Percentiles rank a stretch among this genome's conserved stretches.
Conservation (phyloP, 2,329 filamentous ascomycete species). For the Botrytis galanthina region DNA sequence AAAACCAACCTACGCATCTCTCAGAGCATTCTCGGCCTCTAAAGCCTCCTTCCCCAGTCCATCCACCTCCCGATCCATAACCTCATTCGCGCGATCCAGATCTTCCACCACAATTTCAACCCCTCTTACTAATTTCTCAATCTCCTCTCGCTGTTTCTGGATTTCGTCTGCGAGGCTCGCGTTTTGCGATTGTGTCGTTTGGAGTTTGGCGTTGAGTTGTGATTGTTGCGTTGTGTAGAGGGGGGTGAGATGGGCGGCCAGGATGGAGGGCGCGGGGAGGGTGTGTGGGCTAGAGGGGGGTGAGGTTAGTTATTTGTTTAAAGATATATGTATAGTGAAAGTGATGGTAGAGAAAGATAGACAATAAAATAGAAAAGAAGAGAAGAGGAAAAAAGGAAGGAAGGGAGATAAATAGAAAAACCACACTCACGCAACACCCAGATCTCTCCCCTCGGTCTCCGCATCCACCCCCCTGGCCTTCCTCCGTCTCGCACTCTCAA, state of each 20-base stretch:
- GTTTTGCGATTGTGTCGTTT: constrained; percentile 57
- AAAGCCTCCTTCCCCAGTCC: constrained; percentile 30
- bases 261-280: constrained; percentile 51
- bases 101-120: constrained; percentile 55
- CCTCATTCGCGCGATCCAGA: constrained; percentile 48
- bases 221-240: constrained; percentile 53
- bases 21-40: constrained; percentile 25
- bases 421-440: constrained; percentile 13
- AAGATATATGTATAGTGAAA: too few species aligned
- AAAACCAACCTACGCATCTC: constrained; percentile 12
- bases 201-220: constrained; percentile 56
- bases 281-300: constrained; percentile 49
- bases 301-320: not conserved
- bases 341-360: too few species aligned
- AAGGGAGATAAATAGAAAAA: not conserved
- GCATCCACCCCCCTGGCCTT: constrained; percentile 22
- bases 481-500: constrained; percentile 47
- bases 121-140: constrained; percentile 48
- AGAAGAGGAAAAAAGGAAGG: not conserved
- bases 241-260: constrained; percentile 55
- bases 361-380: not conserved
- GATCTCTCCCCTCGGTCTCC: not conserved
- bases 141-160: constrained; percentile 53
- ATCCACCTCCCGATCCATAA: constrained; percentile 25
- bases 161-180: constrained; percentile 52